Conservation (phyloP, 1,284 basidiomycete genomes). For the Sporisorium iseilematis-ciliati region DNA sequence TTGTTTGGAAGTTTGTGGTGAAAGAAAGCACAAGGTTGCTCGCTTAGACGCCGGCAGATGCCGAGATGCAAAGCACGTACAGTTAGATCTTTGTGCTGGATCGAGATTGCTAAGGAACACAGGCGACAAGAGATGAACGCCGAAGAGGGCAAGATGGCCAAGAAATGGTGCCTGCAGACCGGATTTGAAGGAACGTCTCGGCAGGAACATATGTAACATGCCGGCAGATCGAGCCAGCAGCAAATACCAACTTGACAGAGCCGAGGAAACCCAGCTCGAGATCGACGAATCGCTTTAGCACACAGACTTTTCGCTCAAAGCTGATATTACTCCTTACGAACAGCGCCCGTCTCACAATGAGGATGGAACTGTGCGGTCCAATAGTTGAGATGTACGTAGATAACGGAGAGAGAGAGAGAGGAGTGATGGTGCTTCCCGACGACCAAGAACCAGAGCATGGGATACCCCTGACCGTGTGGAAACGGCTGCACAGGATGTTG, state of each 20-base stretch:
- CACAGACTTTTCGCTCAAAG: no score
- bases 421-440: no score
- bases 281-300: neutral
- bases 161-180: slow-evolving; percentile 5
- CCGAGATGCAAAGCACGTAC: neutral
- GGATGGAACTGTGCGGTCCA: neutral
- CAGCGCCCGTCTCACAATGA: no score
- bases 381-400: no score
- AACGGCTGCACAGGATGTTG: neutral
- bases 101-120: neutral
- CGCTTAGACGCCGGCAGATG: slow-evolving; percentile 1
- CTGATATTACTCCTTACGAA: no score
- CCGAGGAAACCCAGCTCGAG: neutral
- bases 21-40: neutral
- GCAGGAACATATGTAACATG: slow-evolving; percentile 3
- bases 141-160: neutral
- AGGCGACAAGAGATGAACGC: neutral
- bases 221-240: neutral
- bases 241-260: slow-evolving; percentile 1
- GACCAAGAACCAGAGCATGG: no score
- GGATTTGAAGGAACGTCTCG: slow-evolving; percentile 2
- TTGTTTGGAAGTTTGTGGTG: neutral
- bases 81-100: neutral
- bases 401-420: no score
- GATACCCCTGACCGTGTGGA: no score